phyloP scores from a whole-genome alignment of 129 eudicot genomes.

The Ambrosia artemisiifolia region DNA sequence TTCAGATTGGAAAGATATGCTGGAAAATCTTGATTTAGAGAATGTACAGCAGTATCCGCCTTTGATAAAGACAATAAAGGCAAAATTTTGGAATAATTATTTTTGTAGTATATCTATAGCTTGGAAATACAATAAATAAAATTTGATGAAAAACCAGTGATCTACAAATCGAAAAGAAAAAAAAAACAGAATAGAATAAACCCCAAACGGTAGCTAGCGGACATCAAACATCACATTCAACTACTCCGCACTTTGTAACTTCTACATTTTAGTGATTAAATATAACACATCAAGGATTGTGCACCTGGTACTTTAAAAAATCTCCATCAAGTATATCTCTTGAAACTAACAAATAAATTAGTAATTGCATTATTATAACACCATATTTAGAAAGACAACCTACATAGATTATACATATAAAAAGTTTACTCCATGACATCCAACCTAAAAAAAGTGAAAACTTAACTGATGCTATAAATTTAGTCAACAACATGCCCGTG shows the following conservation, averaged over 20 bases:
- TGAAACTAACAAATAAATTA: too few relatives aligned
- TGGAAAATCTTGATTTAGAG: background rate
- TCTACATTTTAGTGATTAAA: background rate
- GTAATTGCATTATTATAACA: too few relatives aligned
- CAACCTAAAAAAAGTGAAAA: too few relatives aligned
- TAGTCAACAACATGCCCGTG: too few relatives aligned
- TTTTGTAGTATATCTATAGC: background rate
- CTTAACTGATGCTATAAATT: too few relatives aligned
- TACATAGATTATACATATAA: too few relatives aligned
- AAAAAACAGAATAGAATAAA: background rate
- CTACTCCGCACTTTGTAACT: background rate
- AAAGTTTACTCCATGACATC: too few relatives aligned
- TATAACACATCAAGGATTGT: background rate
- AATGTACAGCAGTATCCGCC: slow-evolving; percentile 2
- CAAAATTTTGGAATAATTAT: background rate
- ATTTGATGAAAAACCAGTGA: background rate
- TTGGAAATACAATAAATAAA: background rate
- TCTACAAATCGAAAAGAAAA: background rate
- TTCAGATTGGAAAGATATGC: slow-evolving; percentile 13
- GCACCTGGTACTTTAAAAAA: background rate
- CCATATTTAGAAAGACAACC: too few relatives aligned
- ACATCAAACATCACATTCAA: background rate
- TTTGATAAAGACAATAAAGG: background rate
- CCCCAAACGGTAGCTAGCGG: background rate
- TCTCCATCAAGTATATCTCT: too few relatives aligned